Conservation (phyloP, 257 asterid species). For the Solanum megistacrolobum region DNA sequence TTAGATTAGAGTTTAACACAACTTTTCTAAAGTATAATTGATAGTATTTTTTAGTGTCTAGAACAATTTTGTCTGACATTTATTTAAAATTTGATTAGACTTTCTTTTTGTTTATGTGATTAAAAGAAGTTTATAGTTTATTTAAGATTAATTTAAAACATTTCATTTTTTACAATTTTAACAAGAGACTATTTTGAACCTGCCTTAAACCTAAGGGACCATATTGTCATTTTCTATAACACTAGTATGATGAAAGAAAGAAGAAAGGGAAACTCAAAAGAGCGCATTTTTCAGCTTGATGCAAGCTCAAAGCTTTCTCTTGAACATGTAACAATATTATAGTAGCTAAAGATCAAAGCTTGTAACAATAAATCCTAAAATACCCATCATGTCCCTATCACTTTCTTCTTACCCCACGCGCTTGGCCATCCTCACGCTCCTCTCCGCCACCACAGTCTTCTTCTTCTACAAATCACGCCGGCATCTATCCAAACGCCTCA, state of each 20-base stretch:
- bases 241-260: not conserved
- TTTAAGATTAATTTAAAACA: no score
- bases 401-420: constrained; percentile 36
- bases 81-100: no score
- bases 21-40: no score
- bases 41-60: no score
- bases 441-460: constrained; percentile 73
- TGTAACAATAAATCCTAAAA: not conserved
- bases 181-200: not conserved
- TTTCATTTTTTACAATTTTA: no score
- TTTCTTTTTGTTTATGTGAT: no score
- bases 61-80: no score
- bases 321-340: not conserved
- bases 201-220: not conserved
- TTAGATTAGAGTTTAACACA: no score
- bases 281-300: not conserved
- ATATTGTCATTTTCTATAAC: not conserved
- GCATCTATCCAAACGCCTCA: constrained; percentile 41
- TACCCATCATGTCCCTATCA: constrained; percentile 41
- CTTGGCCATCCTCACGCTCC: constrained; percentile 53
- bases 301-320: not conserved
- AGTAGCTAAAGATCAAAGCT: not conserved
- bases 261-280: not conserved
- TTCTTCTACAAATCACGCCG: constrained; percentile 76
- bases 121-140: no score